Evolutionary conservation across 345 rosid species (phyloP).

Genomic region (Cardamine resedifolia): DNA sequence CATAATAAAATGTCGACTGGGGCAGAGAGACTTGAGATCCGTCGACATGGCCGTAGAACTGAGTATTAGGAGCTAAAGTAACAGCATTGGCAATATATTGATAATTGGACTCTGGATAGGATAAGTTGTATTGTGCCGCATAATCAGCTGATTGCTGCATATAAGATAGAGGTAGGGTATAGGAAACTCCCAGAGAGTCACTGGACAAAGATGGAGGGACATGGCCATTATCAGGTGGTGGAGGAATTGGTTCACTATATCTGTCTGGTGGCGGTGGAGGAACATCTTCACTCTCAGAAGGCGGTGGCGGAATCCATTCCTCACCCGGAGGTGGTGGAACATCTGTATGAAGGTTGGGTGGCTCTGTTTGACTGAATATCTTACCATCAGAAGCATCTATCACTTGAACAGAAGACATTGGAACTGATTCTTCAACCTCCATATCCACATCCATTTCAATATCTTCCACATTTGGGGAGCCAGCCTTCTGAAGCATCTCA

Average conservation of each 20-base stretch:
- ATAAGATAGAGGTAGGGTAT: constrained; percentile 45
- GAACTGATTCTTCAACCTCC: constrained; percentile 80
- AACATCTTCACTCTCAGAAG: constrained; percentile 71
- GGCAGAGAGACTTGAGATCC: constrained; percentile 62
- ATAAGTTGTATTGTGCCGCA: constrained; percentile 49
- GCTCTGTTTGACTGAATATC: constrained; percentile 38
- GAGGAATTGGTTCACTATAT: constrained; percentile 68
- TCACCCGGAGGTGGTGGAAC: constrained; percentile 73
- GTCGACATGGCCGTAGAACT: constrained; percentile 63
- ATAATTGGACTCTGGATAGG: constrained; percentile 53
- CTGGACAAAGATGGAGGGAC: constrained; percentile 55
- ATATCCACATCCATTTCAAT: constrained; percentile 96
- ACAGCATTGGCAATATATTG: constrained; percentile 55
- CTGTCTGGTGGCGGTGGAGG: constrained; percentile 91
- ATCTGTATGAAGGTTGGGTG: constrained; percentile 45
- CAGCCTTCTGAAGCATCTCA: constrained; percentile 37
- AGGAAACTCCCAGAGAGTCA: constrained; percentile 62
- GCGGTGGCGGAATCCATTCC: constrained; percentile 95
- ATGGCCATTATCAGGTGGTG: constrained; percentile 64
- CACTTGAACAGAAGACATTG: constrained; percentile 23
- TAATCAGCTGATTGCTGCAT: constrained; percentile 55
- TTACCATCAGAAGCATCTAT: constrained; percentile 35
- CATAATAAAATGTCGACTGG: constrained; percentile 59
- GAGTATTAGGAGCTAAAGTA: constrained; percentile 42
- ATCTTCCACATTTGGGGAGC: constrained; percentile 52